phyloP scores from a whole-genome alignment of 2,329 filamentous ascomycete species.

The Fusarium bulbicola region DNA sequence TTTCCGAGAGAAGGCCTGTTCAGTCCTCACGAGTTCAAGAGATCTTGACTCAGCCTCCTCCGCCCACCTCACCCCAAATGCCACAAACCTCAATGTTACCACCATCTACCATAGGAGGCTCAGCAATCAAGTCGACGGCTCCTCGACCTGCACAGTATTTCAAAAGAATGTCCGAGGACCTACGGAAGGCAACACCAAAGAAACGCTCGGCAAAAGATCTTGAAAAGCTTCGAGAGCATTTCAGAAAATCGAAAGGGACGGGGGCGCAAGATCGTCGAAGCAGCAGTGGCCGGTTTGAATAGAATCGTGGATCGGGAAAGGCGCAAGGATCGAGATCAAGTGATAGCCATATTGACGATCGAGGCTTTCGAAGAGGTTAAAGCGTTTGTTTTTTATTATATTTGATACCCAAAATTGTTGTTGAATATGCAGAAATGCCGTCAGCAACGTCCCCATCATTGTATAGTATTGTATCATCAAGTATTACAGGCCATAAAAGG shows the following conservation, averaged over 20 bases:
- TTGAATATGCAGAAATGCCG: not conserved
- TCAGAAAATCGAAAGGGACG: conserved; percentile 35
- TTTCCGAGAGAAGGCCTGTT: not conserved
- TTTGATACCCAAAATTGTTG: conserved; percentile 19
- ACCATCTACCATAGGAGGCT: conserved; percentile 26
- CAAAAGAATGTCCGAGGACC: conserved; percentile 27
- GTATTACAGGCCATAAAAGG: not conserved
- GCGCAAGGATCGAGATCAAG: not conserved
- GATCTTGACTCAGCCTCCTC: conserved; percentile 20
- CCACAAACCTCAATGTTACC: conserved; percentile 25
- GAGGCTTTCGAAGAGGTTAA: not conserved
- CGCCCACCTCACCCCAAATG: conserved; percentile 28
- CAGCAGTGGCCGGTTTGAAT: conserved; percentile 17
- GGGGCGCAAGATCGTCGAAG: conserved; percentile 6
- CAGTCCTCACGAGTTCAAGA: conserved; percentile 12
- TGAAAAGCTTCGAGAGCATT: conserved; percentile 41
- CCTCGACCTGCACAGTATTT: conserved; percentile 39
- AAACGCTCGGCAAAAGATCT: conserved; percentile 35
- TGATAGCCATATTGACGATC: not conserved
- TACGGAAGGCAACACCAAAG: conserved; percentile 12
- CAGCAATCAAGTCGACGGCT: conserved; percentile 15
- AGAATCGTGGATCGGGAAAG: not conserved
- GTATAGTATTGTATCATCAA: not conserved
- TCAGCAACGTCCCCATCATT: not conserved
- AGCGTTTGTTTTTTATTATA: conserved; percentile 1